Evolutionary conservation across 2,329 filamentous ascomycete genomes (phyloP), one percentile per base, ranked within the genome.

Genomic region (Phaeosphaeriaceae sp.): DNA sequence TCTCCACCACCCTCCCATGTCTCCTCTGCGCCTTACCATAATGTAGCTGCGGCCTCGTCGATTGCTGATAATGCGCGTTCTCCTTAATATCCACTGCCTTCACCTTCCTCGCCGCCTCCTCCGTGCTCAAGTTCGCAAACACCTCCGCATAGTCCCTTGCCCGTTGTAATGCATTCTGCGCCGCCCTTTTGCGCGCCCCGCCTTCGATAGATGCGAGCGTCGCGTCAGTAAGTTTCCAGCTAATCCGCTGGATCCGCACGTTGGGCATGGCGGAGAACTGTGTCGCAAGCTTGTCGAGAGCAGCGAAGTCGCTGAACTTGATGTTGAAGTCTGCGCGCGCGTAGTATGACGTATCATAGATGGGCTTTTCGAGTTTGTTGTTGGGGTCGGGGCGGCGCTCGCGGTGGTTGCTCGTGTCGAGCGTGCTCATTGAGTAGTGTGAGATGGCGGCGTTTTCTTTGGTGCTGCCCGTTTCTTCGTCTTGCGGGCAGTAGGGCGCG

Each of bases 401-500:
- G 31, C 27, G 56, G 40, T 56, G 45, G 27, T 10, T 56, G 47
- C 20, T 51, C 2, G 61, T 63, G 41, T 61, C 54, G 25, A 61
- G 50, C 13, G 58, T 58, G 48, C 54, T 61, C 53, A 58, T 58
- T 3, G 61, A 58, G 57, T 63, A 63, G 46, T 63, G 61, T 7
- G 58, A 47, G 24, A 63, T 63, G 7, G 55, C 52, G 17, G 58
- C 53, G 19, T 55, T 44, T n/a, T 33, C 50, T 22, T 51, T 46
- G 27, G 25, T 54, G 11, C 19, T n/a, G 4, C 46, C 56, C 1
- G 54, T 54, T 2, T 33, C 25, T n/a, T 56, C 51, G 25, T 63
- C 61, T 36, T 58, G 53, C 1, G 58, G 56, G 24, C 61, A 63
- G 21, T 56, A 50, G 1, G 61, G 61, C 7, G 49, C 20, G 47